Base-by-base conservation (phyloP, 495 filamentous ascomycete genomes). In the Penicillium roqueforti region DNA sequence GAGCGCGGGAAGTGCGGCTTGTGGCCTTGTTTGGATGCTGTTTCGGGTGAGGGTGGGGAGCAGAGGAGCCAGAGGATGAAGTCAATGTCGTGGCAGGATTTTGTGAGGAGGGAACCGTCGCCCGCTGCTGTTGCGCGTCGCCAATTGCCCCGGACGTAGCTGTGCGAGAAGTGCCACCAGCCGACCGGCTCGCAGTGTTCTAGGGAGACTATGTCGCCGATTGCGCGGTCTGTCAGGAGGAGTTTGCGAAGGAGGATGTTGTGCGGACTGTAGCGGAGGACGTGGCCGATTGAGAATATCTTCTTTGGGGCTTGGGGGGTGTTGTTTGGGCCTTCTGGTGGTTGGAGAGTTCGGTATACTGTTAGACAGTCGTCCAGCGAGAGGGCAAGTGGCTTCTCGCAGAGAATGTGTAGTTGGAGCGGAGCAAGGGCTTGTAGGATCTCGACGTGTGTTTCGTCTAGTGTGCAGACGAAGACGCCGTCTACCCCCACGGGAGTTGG, bases 91-190 rank as follows among this genome's bases (percentile, higher is more conserved):
- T 96, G 91, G 62, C 91, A 96, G 45, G 88, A 93, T 65, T 97
- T 98, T 4, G 93, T 96, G 10, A 98, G 77, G 5, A 98, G 76
- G 6, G 87, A 74, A 4, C 75, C 75, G 37, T 75, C 74, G 10
- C 75, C 75, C 3, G 42, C 41, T 0, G 76, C 76, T 2, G 80
- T 85, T 51, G 87, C 84, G 43, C 87, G 88, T 5, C 93, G 84
- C 93, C 93, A 97, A 70, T 97, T 96, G 13, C 93, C 93, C 18
- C 85, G 82, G 20, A 98, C 93, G 60, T 96, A 97, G 59, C 84
- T 88, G 71, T 98, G 93, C 1, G 86, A 75, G 64, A 96, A 98
- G 69, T 98, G 93, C 90, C 90, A 98, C 82, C 86, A 95, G 3
- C 93, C 93, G 1, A 98, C 86, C 0, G 93, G 93, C 68, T 97